These are phyloP conservation scores for Neurospora tetrasperma DNA, from an alignment of 495 filamentous ascomycete species.

Conservation along the genomic window DNA sequence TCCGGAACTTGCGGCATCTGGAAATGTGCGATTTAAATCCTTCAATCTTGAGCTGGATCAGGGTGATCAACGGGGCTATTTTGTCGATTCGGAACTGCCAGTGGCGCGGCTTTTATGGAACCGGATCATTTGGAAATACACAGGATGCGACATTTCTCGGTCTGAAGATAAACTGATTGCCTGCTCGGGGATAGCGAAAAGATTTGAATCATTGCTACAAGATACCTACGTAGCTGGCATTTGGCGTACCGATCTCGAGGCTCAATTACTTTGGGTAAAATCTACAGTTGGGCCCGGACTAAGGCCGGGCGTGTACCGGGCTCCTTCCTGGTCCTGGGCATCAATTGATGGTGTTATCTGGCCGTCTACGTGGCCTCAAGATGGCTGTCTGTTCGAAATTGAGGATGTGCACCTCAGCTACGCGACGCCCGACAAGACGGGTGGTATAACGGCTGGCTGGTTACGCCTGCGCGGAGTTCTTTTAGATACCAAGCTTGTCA, in stretches of 20 bases:
- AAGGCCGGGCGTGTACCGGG: neutral
- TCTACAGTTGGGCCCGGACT: neutral
- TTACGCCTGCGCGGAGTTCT: neutral
- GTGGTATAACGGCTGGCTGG: neutral
- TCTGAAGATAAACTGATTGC: neutral
- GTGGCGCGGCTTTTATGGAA: neutral
- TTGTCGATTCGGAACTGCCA: neutral
- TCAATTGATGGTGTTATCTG: rapidly evolving
- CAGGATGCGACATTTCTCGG: neutral
- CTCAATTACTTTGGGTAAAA: neutral
- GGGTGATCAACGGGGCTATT: no score
- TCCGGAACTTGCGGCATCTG: neutral
- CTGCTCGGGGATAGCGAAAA: neutral
- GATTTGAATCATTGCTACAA: neutral
- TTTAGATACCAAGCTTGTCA: neutral
- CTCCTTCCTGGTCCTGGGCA: neutral
- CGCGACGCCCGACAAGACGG: neutral
- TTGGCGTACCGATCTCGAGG: neutral
- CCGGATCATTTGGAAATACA: neutral
- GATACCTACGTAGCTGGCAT: neutral
- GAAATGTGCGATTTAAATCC: neutral
- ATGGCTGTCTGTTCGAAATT: neutral
- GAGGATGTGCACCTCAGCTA: neutral
- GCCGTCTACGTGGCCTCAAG: rapidly evolving
- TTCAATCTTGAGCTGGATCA: neutral